Base-by-base conservation (phyloP, 2,329 filamentous ascomycete species). In the Penicillium occitanis region DNA sequence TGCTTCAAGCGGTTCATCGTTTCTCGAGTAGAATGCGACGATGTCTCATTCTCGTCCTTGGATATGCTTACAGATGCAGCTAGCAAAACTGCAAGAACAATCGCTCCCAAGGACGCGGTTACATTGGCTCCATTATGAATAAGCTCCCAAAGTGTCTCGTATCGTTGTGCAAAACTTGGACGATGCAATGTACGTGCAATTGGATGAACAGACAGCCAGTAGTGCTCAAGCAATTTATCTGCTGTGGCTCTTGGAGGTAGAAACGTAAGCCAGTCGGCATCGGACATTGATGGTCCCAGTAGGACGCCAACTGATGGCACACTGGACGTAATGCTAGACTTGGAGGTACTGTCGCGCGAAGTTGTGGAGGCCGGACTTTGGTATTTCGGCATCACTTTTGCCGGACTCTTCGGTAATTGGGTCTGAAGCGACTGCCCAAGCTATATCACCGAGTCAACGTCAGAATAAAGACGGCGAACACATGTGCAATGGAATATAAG, bases 81-180 rank as follows among this genome's bases (percentile, higher is more conserved):
- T 69, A 93, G 88, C 78, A 91, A 83, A 5, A 86, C 85, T 0
- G 88, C 86, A 72, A 91, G 90, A 0, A 92, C 81, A 22, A 92
- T 79, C 0, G 90, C 88, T 74, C 91, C 89, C 10, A 87, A 82
- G 4, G 89, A 88, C 25, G 83, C 78, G 2, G 85, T 80, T 6
- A 89, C 89, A 74, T 91, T 88, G 48, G 85, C 82, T 5, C 86
- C 85, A 8, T 81, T 78, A 14, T 79, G 77, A 35, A 90, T 82
- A 46, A 87, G 83, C 5, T 84, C 82, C 88, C 90, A 91, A 71
- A 92, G 92, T 1, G 78, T 76, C 2, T 82, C 76, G 71, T 92
- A 92, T 53, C 87, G 84, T 19, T 79, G 79, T 72, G 91, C 85
- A 66, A 92, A 89, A 0, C 87, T 87, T 1, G 88, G 87, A 30